phyloP scores from a whole-genome alignment of 805 yeast species.

The Yamadazyma ubonensis region DNA sequence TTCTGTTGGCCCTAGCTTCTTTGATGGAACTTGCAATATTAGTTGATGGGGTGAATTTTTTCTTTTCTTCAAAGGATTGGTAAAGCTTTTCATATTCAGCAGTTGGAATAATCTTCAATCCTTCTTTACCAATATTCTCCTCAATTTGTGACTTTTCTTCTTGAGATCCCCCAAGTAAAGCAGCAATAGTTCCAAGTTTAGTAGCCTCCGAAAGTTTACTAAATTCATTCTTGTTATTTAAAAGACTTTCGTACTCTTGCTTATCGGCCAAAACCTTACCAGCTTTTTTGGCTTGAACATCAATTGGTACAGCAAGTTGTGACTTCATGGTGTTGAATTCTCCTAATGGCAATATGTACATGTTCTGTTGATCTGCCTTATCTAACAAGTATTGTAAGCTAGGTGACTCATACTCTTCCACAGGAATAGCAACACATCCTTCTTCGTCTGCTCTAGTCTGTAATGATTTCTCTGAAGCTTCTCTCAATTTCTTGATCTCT shows the following conservation, averaged over 20 bases:
- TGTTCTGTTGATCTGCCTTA: constrained; percentile 12
- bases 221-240: not conserved
- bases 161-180: constrained; percentile 6
- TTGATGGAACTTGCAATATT: constrained; percentile 13
- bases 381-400: constrained; percentile 16
- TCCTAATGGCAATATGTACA: constrained; percentile 14
- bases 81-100: constrained; percentile 5
- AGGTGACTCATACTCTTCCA: constrained; percentile 20
- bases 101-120: constrained; percentile 8
- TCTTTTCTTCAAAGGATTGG: constrained; percentile 3
- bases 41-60: constrained; percentile 7
- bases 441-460: constrained; percentile 18
- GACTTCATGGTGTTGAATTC: constrained; percentile 13
- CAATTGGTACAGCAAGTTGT: constrained; percentile 17
- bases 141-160: not conserved
- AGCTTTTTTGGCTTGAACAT: constrained; percentile 14
- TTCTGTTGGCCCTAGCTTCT: constrained; percentile 14
- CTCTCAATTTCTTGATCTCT: constrained; percentile 20
- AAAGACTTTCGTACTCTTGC: constrained; percentile 7
- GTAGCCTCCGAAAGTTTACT: not conserved
- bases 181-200: constrained; percentile 7
- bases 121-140: not conserved
- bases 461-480: constrained; percentile 14
- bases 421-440: constrained; percentile 18
- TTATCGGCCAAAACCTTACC: constrained; percentile 18